Conservation (phyloP, 805 yeast genomes). For the Candida tallmaniae region DNA sequence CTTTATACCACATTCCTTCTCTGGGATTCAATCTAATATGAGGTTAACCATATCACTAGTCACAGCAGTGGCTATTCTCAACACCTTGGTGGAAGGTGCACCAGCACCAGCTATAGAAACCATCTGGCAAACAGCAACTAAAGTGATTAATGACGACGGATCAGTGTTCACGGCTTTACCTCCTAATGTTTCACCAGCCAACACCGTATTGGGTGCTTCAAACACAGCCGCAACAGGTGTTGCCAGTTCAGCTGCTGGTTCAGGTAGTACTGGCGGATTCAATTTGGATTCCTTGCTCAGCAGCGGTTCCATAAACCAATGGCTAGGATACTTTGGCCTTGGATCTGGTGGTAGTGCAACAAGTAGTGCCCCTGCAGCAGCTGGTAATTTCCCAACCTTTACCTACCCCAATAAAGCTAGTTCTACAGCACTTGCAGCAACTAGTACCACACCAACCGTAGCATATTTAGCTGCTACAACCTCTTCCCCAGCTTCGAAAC, state of each 20-base stretch:
- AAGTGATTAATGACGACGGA: slow-evolving; percentile 7
- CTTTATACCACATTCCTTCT: no score
- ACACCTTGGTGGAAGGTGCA: slow-evolving; percentile 8
- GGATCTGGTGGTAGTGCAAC: slow-evolving; percentile 6
- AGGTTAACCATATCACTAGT: background rate
- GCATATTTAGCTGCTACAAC: background rate
- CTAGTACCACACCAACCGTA: slow-evolving; percentile 4
- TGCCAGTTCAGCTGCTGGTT: slow-evolving; percentile 8
- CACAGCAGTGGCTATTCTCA: background rate
- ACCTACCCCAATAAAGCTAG: slow-evolving; percentile 4
- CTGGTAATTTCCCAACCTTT: slow-evolving; percentile 11
- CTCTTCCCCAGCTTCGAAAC: slow-evolving; percentile 1
- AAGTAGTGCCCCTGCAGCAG: slow-evolving; percentile 9
- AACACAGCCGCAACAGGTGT: slow-evolving; percentile 9
- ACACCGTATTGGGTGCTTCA: slow-evolving; percentile 8
- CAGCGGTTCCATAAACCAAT: slow-evolving; percentile 4
- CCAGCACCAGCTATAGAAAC: slow-evolving; percentile 12
- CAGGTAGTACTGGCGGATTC: slow-evolving; percentile 6
- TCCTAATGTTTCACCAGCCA: slow-evolving; percentile 4
- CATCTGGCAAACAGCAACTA: slow-evolving; percentile 8
- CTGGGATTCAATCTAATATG: background rate
- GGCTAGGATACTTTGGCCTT: slow-evolving; percentile 9
- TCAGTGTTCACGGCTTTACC: slow-evolving; percentile 4
- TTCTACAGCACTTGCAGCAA: slow-evolving; percentile 8
- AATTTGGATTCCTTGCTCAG: slow-evolving; percentile 9